Evolutionary conservation across 129 eudicot genomes (phyloP).

Genomic region (Saussurea involucrata): DNA sequence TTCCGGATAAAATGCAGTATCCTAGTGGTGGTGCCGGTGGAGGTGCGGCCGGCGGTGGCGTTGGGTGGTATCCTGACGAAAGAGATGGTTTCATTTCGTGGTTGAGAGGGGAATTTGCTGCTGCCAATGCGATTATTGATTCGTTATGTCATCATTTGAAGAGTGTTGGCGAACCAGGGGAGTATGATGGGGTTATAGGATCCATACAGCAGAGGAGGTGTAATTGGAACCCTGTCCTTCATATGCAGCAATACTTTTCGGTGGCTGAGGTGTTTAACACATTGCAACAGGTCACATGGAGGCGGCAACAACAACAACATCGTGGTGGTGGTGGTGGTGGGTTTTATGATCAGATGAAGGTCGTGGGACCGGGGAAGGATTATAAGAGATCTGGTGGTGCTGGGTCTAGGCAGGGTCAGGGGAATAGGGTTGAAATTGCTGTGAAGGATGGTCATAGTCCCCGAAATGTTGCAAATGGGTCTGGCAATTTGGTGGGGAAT

Average conservation of each 20-base stretch:
- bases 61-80: constrained; percentile 46
- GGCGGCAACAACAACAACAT: constrained; percentile 24
- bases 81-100: constrained; percentile 56
- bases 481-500: constrained; percentile 15
- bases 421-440: neutral
- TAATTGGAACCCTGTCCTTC: constrained; percentile 54
- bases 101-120: constrained; percentile 72
- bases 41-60: constrained; percentile 21
- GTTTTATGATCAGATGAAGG: constrained; percentile 30
- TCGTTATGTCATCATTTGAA: constrained; percentile 58
- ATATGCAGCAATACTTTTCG: constrained; percentile 57
- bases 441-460: constrained; percentile 11
- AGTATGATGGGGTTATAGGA: constrained; percentile 58
- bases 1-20: constrained; percentile 57
- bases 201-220: constrained; percentile 50
- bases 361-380: constrained; percentile 28
- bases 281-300: constrained; percentile 51
- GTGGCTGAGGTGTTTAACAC: constrained; percentile 43
- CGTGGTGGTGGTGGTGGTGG: constrained; percentile 14
- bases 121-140: constrained; percentile 71
- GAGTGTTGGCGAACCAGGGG: constrained; percentile 45
- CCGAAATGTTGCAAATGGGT: neutral
- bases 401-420: constrained; percentile 24
- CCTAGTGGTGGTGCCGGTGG: constrained; percentile 4
- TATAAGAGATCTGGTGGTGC: constrained; percentile 25